Evolutionary conservation across 2,329 filamentous ascomycete species (phyloP), one percentile per base, ranked within the genome.

Genomic region (Colletotrichum echinochloae): DNA sequence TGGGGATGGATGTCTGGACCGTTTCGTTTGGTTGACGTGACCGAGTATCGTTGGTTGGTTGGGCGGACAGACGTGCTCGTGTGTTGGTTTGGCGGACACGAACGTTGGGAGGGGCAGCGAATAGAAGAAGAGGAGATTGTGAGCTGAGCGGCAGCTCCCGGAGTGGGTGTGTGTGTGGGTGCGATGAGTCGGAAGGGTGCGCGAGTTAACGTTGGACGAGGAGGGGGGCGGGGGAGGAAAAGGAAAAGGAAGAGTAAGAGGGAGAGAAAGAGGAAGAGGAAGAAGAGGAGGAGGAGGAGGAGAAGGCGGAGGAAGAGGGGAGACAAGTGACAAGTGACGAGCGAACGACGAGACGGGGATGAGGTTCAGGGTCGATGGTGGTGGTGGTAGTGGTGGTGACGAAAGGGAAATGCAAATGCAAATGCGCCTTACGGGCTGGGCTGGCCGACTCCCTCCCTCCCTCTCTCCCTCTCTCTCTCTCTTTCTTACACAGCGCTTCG

Each of bases 81-180:
- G 44, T 71, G 51, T 63, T 63, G 68, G 68, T 18, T 56, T 66
- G 55, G 48, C 41, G 63, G 63, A 20, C 44, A 39, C 51, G 16
- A 54, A 14, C 44, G 44, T 37, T n/a, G n/a, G 57, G 28, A 12
- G 57, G 44, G 26, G 54, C 37, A 30, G 37, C 54, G 61, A 65
- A 59, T 54, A 39, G 46, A 61, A 57, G 49, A 57, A 46, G 46
- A n/a, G 63, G 35, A 52, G 46, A 18, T 54, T 18, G 28, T 37
- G 52, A 55, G 52, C n/a, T 48, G 46, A 60, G 46, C 23, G 41
- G 52, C 35, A 39, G 52, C n/a, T 41, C 23, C 37, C 23, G 35
- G 28, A 9, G 37, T 26, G n/a, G n/a, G n/a, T 35, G 30, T 12
- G 30, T 23, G 30, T 12, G 30, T 14, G 18, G 9, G 28, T 54